Evolutionary conservation across 768 basidiomycete species (phyloP).

Genomic region (Termitomyces sp.): DNA sequence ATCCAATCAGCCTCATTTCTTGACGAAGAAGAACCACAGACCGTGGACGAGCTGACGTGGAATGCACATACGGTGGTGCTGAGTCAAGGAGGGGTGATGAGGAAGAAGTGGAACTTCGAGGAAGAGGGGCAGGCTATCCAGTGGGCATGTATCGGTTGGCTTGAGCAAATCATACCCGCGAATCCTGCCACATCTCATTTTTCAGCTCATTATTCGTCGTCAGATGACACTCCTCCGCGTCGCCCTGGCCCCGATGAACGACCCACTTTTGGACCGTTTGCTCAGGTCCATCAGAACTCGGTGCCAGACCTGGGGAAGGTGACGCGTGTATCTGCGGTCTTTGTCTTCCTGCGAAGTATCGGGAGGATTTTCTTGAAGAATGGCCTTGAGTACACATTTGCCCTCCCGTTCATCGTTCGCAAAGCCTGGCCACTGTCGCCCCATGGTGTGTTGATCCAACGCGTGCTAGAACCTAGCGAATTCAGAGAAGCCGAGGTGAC

Average conservation of each 20-base stretch:
- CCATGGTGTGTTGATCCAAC: constrained; percentile 76
- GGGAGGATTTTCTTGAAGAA: constrained; percentile 69
- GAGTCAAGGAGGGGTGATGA: constrained; percentile 63
- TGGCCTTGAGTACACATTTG: constrained; percentile 73
- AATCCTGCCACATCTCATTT: constrained; percentile 22
- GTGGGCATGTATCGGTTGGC: constrained; percentile 74
- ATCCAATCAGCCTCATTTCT: constrained; percentile 40
- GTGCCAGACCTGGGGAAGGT: constrained; percentile 31
- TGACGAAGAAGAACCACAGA: constrained; percentile 33
- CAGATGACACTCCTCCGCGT: constrained; percentile 25
- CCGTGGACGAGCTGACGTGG: constrained; percentile 72
- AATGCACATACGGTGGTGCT: constrained; percentile 58
- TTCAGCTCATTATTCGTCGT: constrained; percentile 27
- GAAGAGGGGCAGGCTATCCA: constrained; percentile 71
- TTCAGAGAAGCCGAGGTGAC: constrained; percentile 60
- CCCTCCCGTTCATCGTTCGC: constrained; percentile 76
- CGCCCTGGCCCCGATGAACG: constrained; percentile 21
- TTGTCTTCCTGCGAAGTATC: constrained; percentile 74
- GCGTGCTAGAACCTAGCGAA: constrained; percentile 66
- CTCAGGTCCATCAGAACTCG: constrained; percentile 36
- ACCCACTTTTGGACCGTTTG: constrained; percentile 55
- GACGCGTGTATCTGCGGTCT: constrained; percentile 54
- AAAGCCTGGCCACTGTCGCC: constrained; percentile 77
- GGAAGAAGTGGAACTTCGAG: constrained; percentile 72
- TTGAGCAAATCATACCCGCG: constrained; percentile 46